Conservation (phyloP, 2,329 filamentous ascomycete species). For the Penicillium brasilianum region DNA sequence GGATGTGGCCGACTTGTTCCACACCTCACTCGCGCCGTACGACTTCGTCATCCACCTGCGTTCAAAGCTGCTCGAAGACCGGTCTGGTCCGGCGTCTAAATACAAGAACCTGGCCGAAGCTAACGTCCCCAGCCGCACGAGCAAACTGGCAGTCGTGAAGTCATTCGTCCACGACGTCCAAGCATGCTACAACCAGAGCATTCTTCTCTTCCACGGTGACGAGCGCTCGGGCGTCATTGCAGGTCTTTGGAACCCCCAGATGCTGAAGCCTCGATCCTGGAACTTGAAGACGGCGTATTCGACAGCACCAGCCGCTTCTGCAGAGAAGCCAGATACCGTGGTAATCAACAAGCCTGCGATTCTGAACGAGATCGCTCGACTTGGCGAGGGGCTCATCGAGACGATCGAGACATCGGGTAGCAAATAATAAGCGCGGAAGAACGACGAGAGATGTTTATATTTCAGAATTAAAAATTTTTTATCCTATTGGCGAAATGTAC, state of each 20-base stretch:
- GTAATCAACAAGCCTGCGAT: slow-evolving; percentile 48
- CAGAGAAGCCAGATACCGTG: slow-evolving; percentile 31
- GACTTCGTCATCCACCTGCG: slow-evolving; percentile 82
- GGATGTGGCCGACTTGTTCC: slow-evolving; percentile 68
- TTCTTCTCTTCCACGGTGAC: slow-evolving; percentile 80
- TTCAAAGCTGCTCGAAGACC: slow-evolving; percentile 54
- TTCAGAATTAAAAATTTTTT: slow-evolving; percentile 13
- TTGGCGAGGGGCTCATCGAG: slow-evolving; percentile 68
- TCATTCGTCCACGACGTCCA: slow-evolving; percentile 72
- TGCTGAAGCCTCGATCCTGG: slow-evolving; percentile 38
- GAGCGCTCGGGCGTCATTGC: slow-evolving; percentile 63
- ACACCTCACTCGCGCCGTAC: slow-evolving; percentile 74
- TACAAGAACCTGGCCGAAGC: slow-evolving; percentile 81
- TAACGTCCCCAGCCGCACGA: slow-evolving; percentile 47
- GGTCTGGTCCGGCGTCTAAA: slow-evolving; percentile 41
- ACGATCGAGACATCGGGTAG: slow-evolving; percentile 61
- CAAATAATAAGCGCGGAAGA: slow-evolving; percentile 20
- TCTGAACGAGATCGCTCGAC: slow-evolving; percentile 51
- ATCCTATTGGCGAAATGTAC: slow-evolving; percentile 29
- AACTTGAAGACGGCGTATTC: slow-evolving; percentile 47
- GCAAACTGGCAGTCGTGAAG: slow-evolving; percentile 65
- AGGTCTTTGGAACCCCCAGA: slow-evolving; percentile 68
- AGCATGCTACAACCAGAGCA: slow-evolving; percentile 66
- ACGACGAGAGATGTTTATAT: slow-evolving; percentile 17
- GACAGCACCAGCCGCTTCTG: slow-evolving; percentile 34